Percentiles rank a stretch among this genome's conserved stretches.
Conservation (phyloP, 345 rosid species). For the Jatropha curcas region DNA sequence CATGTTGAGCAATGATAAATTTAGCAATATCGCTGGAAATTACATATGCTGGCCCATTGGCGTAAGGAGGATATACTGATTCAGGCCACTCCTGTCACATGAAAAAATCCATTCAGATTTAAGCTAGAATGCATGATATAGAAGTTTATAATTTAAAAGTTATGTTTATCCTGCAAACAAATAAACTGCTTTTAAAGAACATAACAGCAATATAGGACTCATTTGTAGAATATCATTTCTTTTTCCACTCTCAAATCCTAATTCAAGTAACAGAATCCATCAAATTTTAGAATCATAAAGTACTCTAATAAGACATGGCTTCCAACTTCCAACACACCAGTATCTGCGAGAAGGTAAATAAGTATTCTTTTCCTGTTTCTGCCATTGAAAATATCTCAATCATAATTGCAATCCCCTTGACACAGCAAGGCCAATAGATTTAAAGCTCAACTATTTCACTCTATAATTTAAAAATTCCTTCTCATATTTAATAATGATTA, state of each 20-base stretch:
- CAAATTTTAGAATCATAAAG: background rate
- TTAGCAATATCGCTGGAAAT: conserved; percentile 75
- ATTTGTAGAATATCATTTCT: background rate
- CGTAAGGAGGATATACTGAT: conserved; percentile 89
- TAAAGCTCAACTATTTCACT: background rate
- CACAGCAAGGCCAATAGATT: background rate
- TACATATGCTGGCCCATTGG: conserved; percentile 90
- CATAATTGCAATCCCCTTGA: background rate
- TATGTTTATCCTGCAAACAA: background rate
- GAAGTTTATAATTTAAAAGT: background rate
- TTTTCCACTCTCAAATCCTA: background rate
- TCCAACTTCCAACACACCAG: background rate
- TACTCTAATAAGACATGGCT: background rate
- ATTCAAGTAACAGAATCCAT: background rate
- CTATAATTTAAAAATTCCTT: background rate
- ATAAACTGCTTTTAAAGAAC: background rate
- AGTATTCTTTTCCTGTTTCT: background rate
- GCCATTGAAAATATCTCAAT: background rate
- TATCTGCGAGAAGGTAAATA: background rate
- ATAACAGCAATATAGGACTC: background rate
- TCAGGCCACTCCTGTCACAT: conserved; percentile 94
- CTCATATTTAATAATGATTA: background rate
- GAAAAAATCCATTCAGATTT: conserved; percentile 15
- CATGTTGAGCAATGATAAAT: conserved; percentile 59
- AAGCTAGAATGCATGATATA: background rate